phyloP scores from a whole-genome alignment of 2,329 filamentous ascomycete species.

The Sporothrix protearum region DNA sequence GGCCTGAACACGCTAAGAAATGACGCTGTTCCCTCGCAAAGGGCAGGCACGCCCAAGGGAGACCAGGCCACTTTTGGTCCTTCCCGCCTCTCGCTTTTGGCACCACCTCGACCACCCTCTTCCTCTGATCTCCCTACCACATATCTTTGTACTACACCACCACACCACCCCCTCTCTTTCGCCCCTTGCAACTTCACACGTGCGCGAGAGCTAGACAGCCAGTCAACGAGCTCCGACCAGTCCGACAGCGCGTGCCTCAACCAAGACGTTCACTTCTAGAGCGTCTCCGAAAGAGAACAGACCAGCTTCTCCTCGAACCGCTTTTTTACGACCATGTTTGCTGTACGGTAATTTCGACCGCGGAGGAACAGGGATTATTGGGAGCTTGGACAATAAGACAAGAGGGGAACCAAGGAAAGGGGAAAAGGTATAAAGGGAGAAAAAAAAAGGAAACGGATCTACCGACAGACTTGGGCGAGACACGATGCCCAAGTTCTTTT shows the following conservation, averaged over 20 bases:
- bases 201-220: not conserved
- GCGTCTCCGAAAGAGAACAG: not conserved
- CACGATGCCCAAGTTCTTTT: slow-evolving; percentile 62
- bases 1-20: not conserved
- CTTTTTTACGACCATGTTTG: not conserved
- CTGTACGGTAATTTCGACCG: slow-evolving; percentile 5
- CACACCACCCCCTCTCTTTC: not conserved
- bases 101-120: not conserved
- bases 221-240: not conserved
- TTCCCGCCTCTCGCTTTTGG: slow-evolving; percentile 4
- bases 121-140: not conserved
- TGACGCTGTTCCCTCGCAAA: not conserved
- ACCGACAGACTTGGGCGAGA: not conserved
- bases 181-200: not conserved
- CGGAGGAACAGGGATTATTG: slow-evolving; percentile 10
- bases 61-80: not conserved
- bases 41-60: not conserved
- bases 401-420: not conserved
- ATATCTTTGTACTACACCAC: not conserved
- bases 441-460: not conserved
- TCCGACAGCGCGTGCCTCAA: not conserved
- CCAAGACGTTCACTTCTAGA: not conserved
- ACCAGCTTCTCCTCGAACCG: not conserved
- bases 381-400: not conserved
- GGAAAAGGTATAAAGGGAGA: not conserved